Conservation (phyloP, 805 yeast species). For the Lachancea sp. region DNA sequence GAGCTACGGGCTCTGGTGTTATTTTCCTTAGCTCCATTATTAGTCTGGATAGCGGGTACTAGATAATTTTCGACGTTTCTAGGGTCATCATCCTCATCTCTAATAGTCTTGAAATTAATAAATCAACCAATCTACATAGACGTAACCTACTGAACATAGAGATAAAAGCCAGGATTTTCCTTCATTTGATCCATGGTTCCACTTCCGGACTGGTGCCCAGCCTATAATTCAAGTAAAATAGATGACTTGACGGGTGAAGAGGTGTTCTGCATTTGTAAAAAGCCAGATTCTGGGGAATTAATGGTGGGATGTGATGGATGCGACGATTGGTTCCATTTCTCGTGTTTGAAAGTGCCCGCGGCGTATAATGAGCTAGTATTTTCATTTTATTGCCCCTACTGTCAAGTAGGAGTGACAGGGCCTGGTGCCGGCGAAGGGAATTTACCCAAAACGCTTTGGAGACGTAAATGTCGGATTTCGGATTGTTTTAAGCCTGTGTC, state of each 20-base stretch:
- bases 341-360: slow-evolving; percentile 57
- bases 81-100: background rate
- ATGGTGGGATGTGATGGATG: slow-evolving; percentile 96
- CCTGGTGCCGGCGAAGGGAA: slow-evolving; percentile 14
- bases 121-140: too few relatives aligned
- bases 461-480: slow-evolving; percentile 61
- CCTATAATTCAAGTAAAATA: slow-evolving; percentile 19
- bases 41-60: too few relatives aligned
- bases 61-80: background rate
- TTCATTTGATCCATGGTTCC: slow-evolving; percentile 4
- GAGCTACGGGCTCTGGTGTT: slow-evolving; percentile 20
- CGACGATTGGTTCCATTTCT: slow-evolving; percentile 91
- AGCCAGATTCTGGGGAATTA: slow-evolving; percentile 68
- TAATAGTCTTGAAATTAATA: too few relatives aligned
- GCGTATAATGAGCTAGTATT: slow-evolving; percentile 50
- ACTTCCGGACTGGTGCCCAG: slow-evolving; percentile 32
- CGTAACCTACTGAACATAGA: too few relatives aligned
- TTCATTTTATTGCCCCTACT: slow-evolving; percentile 66
- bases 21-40: slow-evolving; percentile 14
- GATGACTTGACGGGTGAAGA: slow-evolving; percentile 42
- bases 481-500: slow-evolving; percentile 40
- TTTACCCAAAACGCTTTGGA: slow-evolving; percentile 57
- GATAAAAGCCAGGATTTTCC: background rate
- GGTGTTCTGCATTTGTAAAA: slow-evolving; percentile 70
- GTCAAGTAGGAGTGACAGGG: slow-evolving; percentile 44